Evolutionary conservation across 140 eudicot genomes (phyloP).

Genomic region (Senecio squalidus): DNA sequence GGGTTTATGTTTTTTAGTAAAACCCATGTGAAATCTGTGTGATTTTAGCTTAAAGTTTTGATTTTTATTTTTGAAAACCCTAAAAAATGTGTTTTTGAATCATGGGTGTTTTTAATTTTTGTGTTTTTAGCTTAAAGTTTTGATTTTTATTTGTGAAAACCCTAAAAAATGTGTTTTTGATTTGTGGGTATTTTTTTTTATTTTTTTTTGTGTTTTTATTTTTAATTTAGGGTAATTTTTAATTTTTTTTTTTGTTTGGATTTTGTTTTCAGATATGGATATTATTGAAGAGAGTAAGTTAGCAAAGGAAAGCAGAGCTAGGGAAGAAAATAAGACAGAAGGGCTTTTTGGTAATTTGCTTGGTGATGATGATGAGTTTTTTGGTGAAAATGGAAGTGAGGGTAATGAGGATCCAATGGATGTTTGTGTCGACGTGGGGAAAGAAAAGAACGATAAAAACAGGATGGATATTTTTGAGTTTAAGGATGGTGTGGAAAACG

Average conservation of each 20-base stretch:
- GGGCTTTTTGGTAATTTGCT: conserved; percentile 21
- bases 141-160: not conserved
- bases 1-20: not conserved
- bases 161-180: conserved; percentile 1
- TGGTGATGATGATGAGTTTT: conserved; percentile 14
- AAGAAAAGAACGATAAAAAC: not conserved
- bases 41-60: too few relatives aligned
- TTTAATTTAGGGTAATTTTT: too few relatives aligned
- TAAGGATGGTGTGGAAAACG: too few relatives aligned
- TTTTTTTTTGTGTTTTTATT: too few relatives aligned
- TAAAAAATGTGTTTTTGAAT: not conserved
- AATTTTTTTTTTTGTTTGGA: not conserved
- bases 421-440: not conserved
- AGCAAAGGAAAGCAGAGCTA: not conserved
- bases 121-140: not conserved
- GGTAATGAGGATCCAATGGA: conserved; percentile 1
- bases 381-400: conserved; percentile 6
- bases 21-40: too few relatives aligned
- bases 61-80: too few relatives aligned
- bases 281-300: not conserved
- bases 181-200: too few relatives aligned
- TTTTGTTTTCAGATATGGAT: not conserved
- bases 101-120: not conserved
- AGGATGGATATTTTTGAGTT: not conserved
- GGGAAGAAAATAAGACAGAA: not conserved